A percentile compares a stretch with the other conserved stretches of the same genome.
These are phyloP conservation scores for Colletotrichum graminicola DNA, from an alignment of 2,329 filamentous ascomycete species.

Conservation along the genomic window DNA sequence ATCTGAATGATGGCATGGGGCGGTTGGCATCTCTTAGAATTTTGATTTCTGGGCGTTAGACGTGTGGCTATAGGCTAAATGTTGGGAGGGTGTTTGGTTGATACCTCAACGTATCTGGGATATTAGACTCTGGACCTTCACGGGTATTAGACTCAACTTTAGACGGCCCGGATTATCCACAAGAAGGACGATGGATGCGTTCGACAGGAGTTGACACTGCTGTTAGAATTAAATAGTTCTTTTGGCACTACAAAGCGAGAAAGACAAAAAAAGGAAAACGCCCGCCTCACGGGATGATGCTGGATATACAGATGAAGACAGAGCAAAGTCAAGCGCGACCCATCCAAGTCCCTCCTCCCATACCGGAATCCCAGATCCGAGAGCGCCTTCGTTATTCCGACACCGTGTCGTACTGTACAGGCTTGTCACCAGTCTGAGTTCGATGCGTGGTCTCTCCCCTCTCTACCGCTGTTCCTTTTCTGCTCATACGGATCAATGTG, in stretches of 20 bases:
- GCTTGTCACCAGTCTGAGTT: conserved; percentile 19
- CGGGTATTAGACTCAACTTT: conserved; percentile 45
- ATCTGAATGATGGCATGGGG: not conserved
- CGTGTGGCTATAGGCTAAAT: conserved; percentile 8
- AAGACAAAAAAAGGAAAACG: conserved; percentile 29
- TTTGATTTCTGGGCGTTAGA: conserved; percentile 23
- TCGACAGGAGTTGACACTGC: not conserved
- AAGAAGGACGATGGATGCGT: not conserved
- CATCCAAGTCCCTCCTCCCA: conserved; percentile 13
- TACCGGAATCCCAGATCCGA: conserved; percentile 29
- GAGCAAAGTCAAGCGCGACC: conserved; percentile 17
- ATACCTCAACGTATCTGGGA: conserved; percentile 47
- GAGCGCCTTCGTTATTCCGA: conserved; percentile 28
- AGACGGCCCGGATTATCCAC: conserved; percentile 38
- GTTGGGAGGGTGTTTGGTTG: conserved; percentile 22
- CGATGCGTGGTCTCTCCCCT: not conserved
- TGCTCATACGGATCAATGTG: conserved; percentile 3
- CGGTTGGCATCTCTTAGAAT: not conserved
- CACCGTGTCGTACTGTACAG: conserved; percentile 38
- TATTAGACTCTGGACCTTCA: conserved; percentile 42
- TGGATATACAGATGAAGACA: conserved; percentile 38
- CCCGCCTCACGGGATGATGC: conserved; percentile 39
- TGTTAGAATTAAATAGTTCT: conserved; percentile 23
- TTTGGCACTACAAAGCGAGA: conserved; percentile 19
- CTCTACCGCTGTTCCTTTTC: not conserved